Evolutionary conservation across 2,329 filamentous ascomycete genomes (phyloP), one percentile per base, ranked within the genome.

Genomic region (Fusarium sp.): DNA sequence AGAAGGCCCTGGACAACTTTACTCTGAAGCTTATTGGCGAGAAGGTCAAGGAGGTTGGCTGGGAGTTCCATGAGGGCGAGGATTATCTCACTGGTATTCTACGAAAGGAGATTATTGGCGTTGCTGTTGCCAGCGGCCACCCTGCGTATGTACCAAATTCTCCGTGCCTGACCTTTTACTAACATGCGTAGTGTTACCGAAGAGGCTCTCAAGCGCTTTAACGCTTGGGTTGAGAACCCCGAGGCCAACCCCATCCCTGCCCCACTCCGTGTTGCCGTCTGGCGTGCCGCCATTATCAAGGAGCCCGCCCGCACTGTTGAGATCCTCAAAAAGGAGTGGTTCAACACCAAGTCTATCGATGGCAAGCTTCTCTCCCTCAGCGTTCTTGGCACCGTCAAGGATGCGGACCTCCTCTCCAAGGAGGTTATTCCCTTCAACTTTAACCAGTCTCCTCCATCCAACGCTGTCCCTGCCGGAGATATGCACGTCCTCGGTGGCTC

Each of bases 281-380:
- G 93, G 82, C 87, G 88, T 55, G 88, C 93, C 32, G 89, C 87
- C 23, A 83, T 97, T 57, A 88, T 87, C 63, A 76, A 77, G 53
- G 86, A 93, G 64, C 87, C 92, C 7, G 86, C 86, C 8, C 83
- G 84, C 48, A 80, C 87, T 14, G 91, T 92, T 65, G 83, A 90
- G 25, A 84, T 88, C 8, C 83, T 99, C 50, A 92, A 94, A 79
- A 86, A 92, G 50, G 93, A 97, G 74, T 98, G 92, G 83, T 83
- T 87, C 62, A 88, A 82, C 46, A 95, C 92, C 11, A 89, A 89
- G 48, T 92, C 93, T 8, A 88, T 97, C 33, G 95, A 98, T 70
- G 93, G 93, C 69, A 96, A 93, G 76, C 93, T 97, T 67, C 90
- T 96, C 63, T 90, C 87, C 65, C 84, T 98, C 4, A 81, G 84